Evolutionary conservation across 1,284 basidiomycete species (phyloP), one percentile per base, ranked within the genome.

Genomic region (Lignosus rhinocerotis): DNA sequence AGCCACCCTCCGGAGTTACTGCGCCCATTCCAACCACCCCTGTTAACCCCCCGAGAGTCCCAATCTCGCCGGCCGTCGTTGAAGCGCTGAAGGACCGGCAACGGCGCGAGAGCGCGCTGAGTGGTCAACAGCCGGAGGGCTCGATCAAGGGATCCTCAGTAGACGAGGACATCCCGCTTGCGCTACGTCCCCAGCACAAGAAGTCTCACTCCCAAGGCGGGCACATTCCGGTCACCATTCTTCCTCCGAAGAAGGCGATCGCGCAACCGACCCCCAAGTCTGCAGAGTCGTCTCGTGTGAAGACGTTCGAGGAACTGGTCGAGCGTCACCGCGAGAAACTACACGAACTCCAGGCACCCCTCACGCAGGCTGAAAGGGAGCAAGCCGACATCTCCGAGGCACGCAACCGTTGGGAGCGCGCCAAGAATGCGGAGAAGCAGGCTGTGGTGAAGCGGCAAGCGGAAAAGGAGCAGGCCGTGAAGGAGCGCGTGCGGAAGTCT

Each of bases 261-360:
- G 57, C 70, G 31, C 64, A 72, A 21, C 71, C 66, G 34, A 66
- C 68, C 10, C 62, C 70, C 56, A 57, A 63, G 62, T 59, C 68
- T 62, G 54, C 81, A 12, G 81, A 81, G 4, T 67, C 75, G 3
- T 70, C 76, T 45, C 86, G 87, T 30, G 80, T 84, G 43, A 80
- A 81, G 52, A 91, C 91, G 2, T 91, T 89, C 69, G 90, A 92
- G 71, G 90, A 93, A 70, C 78, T 93, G 45, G 85, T 84, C 53
- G 90, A 90, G 67, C 79, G 91, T n/a, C 90, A 93, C 67, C 82
- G 88, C 56, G 86, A 90, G 75, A 91, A 90, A 75, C 82, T 93
- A 76, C 80, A 79, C 44, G 84, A 85, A 69, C 70, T 93, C 66
- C 90, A 93, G 72, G 84, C 78, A 33, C 90, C 90, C 14, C 72